Conservation (phyloP, 768 basidiomycete species). For the Pholiota molesta region DNA sequence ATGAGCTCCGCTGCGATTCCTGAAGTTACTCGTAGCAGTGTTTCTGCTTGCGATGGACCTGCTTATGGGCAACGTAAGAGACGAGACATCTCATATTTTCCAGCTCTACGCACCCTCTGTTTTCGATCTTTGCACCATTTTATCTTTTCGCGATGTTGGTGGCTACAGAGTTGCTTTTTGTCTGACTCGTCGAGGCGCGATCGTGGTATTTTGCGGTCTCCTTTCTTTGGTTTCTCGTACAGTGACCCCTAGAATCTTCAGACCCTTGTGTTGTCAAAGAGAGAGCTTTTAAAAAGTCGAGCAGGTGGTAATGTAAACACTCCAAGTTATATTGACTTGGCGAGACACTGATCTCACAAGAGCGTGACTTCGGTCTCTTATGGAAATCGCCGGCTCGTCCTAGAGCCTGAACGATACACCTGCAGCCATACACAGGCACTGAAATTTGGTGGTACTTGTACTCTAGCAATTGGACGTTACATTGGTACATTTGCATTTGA, state of each 20-base stretch:
- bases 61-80: background rate
- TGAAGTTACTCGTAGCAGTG: conserved; percentile 87
- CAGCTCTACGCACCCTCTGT: conserved; percentile 15
- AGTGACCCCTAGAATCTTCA: too few species aligned
- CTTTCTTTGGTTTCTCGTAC: too few species aligned
- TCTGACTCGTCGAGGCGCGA: background rate
- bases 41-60: conserved; percentile 90
- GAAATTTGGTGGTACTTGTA: too few species aligned
- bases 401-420: too few species aligned
- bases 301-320: too few species aligned
- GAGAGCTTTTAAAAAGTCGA: too few species aligned
- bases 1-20: conserved; percentile 95
- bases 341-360: background rate
- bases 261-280: too few species aligned
- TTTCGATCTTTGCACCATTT: conserved; percentile 26
- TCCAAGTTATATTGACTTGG: background rate
- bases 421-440: too few species aligned
- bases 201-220: too few species aligned
- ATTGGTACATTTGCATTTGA: too few species aligned
- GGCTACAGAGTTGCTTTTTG: background rate
- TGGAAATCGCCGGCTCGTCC: conserved; percentile 6
- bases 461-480: too few species aligned
- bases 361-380: conserved; percentile 8
- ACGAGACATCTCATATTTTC: background rate
- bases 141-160: background rate